Evolutionary conservation across 192 early-diverging fungal genomes (phyloP), one percentile per base, ranked within the genome.

Genomic region (Backusella australiensis): DNA sequence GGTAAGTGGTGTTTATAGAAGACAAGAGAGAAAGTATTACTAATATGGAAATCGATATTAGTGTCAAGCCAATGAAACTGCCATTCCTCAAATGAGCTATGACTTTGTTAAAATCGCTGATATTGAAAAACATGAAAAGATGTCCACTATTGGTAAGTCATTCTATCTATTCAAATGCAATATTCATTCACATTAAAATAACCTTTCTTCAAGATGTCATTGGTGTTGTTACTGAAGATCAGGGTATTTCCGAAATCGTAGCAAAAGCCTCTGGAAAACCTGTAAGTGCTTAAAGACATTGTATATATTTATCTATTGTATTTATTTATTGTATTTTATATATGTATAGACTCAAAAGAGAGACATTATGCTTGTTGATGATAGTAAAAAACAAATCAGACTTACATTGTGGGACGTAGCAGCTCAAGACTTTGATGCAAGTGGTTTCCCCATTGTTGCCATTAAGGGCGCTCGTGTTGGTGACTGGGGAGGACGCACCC

Each of bases 361-460:
- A 34, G 96, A 98, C 6, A 21, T 98, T 59, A 87, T 80, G 0
- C 65, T 99, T 67, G 94, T 94, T 0, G 98, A 99, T 79, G 82
- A 89, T 53, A 88, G 89, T 32, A 83, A 81, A 7, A 94, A 87
- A 63, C 83, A 87, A 46, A 91, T 96, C 32, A 88, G 91, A 3
- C 44, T 93, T 23, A 97, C 97, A 19, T 84, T 99, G 39, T 99
- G 96, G 96, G 96, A 93, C 69, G 36, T 81, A n/a, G 85, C 91
- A 23, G 96, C 97, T 6, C 88, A 93, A 75, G 84, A 75, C 0
- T 96, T 93, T 74, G 77, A 83, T 11, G 75, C 78, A 26, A 70
- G 68, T 0, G 79, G 83, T 21, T 67, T 78, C 42, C 84, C 93
- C 15, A 87, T 99, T 4, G 75, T 98, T 73, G 93, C 93, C 6